Base-by-base conservation (phyloP, 1,139 yeast species). In the Wickerhamiella pararugosa region DNA sequence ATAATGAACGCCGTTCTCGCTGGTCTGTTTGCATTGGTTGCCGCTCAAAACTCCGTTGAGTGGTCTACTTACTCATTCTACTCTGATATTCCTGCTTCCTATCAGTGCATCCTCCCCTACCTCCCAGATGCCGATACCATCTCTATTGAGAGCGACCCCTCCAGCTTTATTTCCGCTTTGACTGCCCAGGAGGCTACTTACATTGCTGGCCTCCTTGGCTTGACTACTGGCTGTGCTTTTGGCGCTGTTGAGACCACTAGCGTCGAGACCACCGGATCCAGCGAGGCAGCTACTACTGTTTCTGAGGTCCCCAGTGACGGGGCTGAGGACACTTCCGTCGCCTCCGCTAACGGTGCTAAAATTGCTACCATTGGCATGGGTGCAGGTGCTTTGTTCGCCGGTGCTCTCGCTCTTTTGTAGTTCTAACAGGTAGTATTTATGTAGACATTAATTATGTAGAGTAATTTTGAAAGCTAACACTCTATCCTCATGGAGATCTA, bases 1-100 rank as follows among this genome's bases (percentile, higher is more conserved):
- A 34, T 27, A 25, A 35, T 35, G 37, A 36, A 36, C 33, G 21
- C 30, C 11, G 21, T 29, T 21, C 36, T 65, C 60, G 32, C 72
- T 64, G 48, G 73, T 70, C 32, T 63, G 60, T 49, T 70, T 74
- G 45, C 74, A 32, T 40, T 39, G 36, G 43, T 36, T 40, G 44
- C 39, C 42, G 43, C 45, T 32, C 40, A 27, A 41, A 45, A 36
- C 42, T 34, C 37, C 34, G 42, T 29, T 10, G 41, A 39, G 32
- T 32, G 34, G 37, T 15, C 34, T 15, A 39, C 41, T 29, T 33
- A 28, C 35, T 32, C 37, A 4, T 39, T 32, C 32, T 39, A 33
- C 41, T 29, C 29, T 15, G 10, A 30, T 11, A 33, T 39, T 15
- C 32, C 41, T 11, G 41, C 33, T 8, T 31, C 30, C 34, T 39